Conservation (phyloP, 1,139 yeast genomes). For the Candida sp. region DNA sequence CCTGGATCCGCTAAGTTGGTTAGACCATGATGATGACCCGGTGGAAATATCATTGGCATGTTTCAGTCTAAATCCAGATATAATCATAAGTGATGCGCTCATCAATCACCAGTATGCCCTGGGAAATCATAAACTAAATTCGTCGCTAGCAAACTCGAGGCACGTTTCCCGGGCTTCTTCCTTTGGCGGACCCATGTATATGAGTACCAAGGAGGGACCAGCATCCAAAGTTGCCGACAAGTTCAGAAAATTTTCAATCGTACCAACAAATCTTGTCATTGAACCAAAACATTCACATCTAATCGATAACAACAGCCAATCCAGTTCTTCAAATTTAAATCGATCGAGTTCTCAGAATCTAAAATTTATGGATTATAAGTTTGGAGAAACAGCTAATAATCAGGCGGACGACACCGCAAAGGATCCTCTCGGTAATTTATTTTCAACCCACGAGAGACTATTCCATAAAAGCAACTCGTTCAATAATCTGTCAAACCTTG, state of each 20-base stretch:
- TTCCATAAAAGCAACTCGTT: slow-evolving; percentile 9
- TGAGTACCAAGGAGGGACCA: slow-evolving; percentile 13
- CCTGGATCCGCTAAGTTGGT: slow-evolving; percentile 34
- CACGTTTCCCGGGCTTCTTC: slow-evolving; percentile 25
- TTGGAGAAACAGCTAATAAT: slow-evolving; percentile 10
- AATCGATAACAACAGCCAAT: neutral
- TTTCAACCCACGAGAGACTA: slow-evolving; percentile 32
- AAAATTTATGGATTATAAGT: slow-evolving; percentile 29
- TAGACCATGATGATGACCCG: slow-evolving; percentile 16
- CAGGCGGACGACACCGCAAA: slow-evolving; percentile 8
- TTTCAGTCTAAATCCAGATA: slow-evolving; percentile 25
- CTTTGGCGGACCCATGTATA: slow-evolving; percentile 21
- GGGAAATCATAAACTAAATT: neutral
- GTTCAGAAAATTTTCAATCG: slow-evolving; percentile 22
- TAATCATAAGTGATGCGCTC: slow-evolving; percentile 5
- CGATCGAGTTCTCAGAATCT: slow-evolving; percentile 6
- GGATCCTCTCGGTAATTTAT: slow-evolving; percentile 24
- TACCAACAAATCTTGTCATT: slow-evolving; percentile 23
- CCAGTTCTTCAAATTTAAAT: slow-evolving; percentile 8
- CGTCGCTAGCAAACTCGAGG: slow-evolving; percentile 5
- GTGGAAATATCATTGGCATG: slow-evolving; percentile 35
- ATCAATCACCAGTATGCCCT: neutral
- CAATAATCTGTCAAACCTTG: neutral
- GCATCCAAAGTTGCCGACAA: slow-evolving; percentile 14
- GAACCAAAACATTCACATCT: slow-evolving; percentile 10